Base-by-base conservation (phyloP, 202 grass and related monocot species). In the Carex sylvatica region DNA sequence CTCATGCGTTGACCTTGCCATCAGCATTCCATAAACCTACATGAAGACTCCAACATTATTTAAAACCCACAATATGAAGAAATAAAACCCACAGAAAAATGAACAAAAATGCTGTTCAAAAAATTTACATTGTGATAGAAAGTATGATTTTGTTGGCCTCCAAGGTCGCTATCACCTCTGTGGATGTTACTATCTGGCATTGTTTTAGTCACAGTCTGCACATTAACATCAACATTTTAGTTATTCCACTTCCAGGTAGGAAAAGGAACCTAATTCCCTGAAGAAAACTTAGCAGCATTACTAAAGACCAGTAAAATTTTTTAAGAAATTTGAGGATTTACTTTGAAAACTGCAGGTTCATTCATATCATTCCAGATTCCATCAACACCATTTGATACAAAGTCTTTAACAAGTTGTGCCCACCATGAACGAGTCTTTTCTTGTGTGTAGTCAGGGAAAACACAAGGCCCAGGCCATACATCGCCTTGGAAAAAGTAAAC, bases 351-450 rank as follows among this genome's bases (percentile, higher is more conserved):
- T 83, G 92, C 83, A 65, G 92, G 95, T 84, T 98, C 95, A 42
- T 95, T 98, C 95, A 98, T 98, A 85, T 98, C 95, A 89, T 95
- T 95, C 95, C 95, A 98, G 88, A 98, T 98, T 38, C 95, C 95
- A 82, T 98, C 90, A 78, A 98, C 91, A 2, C 92, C 95, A 86
- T 93, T 91, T 33, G 90, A 87, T 47, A 91, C 58, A 56, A 98
- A 98, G 68, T 98, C 86, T 40, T 49, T 93, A 56, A 98, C 95
- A 80, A 98, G 87, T 61, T 85, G 84, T 60, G 95, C 84, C 95
- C 95, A 98, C 95, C 95, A 98, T 28, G 86, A 82, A 64, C 92
- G 87, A 82, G 95, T 84, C 78, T 70, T 93, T 87, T 81, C 82
- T 90, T 83, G 88, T 10, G 95, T 95, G 80, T 86, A 98, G 80